Conservation (phyloP, 371 early-diverging fungal genomes). For the Umbelopsis sp. region DNA sequence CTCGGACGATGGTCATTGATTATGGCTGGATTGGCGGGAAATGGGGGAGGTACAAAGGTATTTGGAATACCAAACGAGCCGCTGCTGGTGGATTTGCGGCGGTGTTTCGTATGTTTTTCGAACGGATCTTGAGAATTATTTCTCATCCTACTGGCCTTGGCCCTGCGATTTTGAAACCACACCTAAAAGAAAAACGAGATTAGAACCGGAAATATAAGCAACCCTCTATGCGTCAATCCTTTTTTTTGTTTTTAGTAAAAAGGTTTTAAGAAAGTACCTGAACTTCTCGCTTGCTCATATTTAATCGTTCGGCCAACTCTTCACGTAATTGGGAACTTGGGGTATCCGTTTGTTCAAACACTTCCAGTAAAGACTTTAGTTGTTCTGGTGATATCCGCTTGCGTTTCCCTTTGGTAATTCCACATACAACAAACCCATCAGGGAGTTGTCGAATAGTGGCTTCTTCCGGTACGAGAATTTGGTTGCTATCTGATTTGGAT, state of each 20-base stretch:
- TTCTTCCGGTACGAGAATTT: slow-evolving; percentile 9
- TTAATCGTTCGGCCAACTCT: slow-evolving; percentile 77
- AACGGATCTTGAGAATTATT: background rate
- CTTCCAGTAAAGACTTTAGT: slow-evolving; percentile 63
- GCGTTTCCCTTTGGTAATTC: slow-evolving; percentile 61
- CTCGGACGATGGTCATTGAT: background rate
- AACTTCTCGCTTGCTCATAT: slow-evolving; percentile 93
- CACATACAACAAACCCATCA: slow-evolving; percentile 10
- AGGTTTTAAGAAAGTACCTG: slow-evolving; percentile 58
- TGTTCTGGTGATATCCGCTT: slow-evolving; percentile 79
- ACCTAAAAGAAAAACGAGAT: slow-evolving; percentile 33
- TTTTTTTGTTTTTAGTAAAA: background rate
- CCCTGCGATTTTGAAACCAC: slow-evolving; percentile 41
- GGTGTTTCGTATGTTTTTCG: slow-evolving; percentile 3
- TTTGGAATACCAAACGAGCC: slow-evolving; percentile 4
- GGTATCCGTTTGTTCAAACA: slow-evolving; percentile 79
- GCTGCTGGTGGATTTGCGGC: background rate
- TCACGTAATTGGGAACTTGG: slow-evolving; percentile 90
- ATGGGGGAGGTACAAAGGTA: slow-evolving; percentile 9
- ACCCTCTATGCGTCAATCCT: background rate
- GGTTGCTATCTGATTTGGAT: slow-evolving; percentile 2
- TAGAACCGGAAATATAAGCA: background rate
- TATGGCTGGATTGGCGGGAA: slow-evolving; percentile 7
- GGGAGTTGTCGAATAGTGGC: background rate
- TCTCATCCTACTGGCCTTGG: slow-evolving; percentile 20